These are phyloP conservation scores for Tephrocybe sp. DNA, from an alignment of 768 basidiomycete genomes.

Conservation along the genomic window DNA sequence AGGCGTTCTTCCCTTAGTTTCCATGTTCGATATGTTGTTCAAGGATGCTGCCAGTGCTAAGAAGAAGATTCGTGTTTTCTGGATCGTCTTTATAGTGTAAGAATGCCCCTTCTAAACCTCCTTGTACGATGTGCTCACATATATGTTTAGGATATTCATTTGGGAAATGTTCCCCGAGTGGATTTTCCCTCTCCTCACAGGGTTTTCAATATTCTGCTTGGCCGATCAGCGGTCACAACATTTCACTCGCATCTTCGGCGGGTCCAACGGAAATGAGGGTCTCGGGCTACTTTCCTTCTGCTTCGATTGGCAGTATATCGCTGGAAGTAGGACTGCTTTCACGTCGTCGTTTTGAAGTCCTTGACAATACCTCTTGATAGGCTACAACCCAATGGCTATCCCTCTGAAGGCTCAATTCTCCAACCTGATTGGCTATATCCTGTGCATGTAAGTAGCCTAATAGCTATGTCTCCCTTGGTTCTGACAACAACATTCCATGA, in stretches of 20 bases:
- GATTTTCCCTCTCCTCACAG: conserved; percentile 63
- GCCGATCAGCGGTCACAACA: conserved; percentile 44
- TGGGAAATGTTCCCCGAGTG: conserved; percentile 53
- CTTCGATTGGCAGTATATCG: conserved; percentile 65
- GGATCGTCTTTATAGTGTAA: conserved; percentile 43
- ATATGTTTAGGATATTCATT: conserved; percentile 37
- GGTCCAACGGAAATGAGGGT: conserved; percentile 64
- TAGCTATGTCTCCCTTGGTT: not conserved
- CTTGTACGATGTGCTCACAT: conserved; percentile 19
- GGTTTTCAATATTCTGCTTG: conserved; percentile 57
- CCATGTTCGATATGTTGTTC: conserved; percentile 51
- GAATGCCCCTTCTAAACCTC: conserved; percentile 1
- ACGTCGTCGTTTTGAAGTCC: not conserved
- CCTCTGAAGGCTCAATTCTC: conserved; percentile 53
- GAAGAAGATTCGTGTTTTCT: conserved; percentile 49
- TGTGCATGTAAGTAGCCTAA: conserved; percentile 44
- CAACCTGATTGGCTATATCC: conserved; percentile 44
- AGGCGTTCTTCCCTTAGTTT: conserved; percentile 42
- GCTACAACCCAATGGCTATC: conserved; percentile 48
- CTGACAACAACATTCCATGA: not conserved
- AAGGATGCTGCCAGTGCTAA: conserved; percentile 35
- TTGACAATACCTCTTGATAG: conserved; percentile 16
- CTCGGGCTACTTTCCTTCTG: conserved; percentile 57
- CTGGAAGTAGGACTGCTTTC: conserved; percentile 30
- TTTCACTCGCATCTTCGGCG: conserved; percentile 63